phyloP scores from a whole-genome alignment of 805 yeast genomes.

The Helenozyma rhizophorensis region DNA sequence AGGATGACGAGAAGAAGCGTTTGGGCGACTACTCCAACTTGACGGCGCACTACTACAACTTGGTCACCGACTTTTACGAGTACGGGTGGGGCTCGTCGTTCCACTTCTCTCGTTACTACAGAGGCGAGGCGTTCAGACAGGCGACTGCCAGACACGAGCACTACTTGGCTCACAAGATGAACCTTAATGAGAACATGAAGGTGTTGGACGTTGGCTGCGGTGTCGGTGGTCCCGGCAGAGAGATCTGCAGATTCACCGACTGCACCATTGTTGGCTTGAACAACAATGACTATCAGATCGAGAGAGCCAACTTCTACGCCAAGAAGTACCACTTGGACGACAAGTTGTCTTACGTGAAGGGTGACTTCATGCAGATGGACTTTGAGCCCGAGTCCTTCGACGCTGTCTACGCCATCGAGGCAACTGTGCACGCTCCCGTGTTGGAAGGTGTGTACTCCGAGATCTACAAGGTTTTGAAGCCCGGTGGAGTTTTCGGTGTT shows the following conservation, averaged over 20 bases:
- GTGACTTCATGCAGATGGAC: conserved; percentile 99
- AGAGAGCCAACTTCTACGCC: conserved; percentile 83
- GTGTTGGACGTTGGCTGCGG: conserved; percentile 99
- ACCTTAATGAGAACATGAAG: conserved; percentile 70
- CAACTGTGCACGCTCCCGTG: conserved; percentile 96
- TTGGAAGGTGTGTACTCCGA: conserved; percentile 94
- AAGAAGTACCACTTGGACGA: conserved; percentile 57
- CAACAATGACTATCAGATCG: conserved; percentile 96
- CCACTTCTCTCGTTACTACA: conserved; percentile 93
- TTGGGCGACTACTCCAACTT: conserved; percentile 82
- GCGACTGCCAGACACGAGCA: conserved; percentile 98
- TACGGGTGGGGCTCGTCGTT: conserved; percentile 99
- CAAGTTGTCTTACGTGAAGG: conserved; percentile 84
- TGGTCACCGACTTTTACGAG: conserved; percentile 97
- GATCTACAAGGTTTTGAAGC: conserved; percentile 91
- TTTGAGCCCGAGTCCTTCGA: conserved; percentile 87
- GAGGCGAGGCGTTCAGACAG: conserved; percentile 90
- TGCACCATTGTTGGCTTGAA: conserved; percentile 85
- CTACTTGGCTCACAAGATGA: conserved; percentile 84
- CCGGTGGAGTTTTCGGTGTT: conserved; percentile 97
- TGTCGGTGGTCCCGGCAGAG: conserved; percentile 99
- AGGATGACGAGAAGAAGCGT: conserved; percentile 68
- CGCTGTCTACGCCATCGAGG: conserved; percentile 97
- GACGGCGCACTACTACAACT: conserved; percentile 93
- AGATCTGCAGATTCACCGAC: conserved; percentile 87